Conservation (phyloP, 2,329 filamentous ascomycete species). For the Fusarium secorum region DNA sequence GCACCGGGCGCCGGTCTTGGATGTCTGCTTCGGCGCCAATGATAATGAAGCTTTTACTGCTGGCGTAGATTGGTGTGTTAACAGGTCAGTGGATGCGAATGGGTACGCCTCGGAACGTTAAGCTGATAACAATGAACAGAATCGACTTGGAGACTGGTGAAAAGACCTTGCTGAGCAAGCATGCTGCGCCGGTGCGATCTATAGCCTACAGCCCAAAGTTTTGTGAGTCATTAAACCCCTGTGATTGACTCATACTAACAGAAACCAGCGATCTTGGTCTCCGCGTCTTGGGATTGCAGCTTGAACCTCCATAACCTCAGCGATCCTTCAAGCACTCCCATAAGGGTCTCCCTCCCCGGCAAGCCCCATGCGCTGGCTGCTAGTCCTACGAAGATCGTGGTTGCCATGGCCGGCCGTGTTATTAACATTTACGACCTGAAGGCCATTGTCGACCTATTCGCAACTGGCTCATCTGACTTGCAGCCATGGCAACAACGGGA, state of each 20-base stretch:
- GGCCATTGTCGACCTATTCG: constrained; percentile 65
- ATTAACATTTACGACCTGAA: constrained; percentile 93
- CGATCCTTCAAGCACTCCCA: constrained; percentile 60
- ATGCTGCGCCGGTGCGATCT: constrained; percentile 80
- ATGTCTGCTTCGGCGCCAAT: constrained; percentile 87
- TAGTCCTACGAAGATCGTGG: constrained; percentile 81
- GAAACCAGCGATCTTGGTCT: constrained; percentile 74
- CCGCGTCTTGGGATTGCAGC: constrained; percentile 92
- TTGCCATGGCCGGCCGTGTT: constrained; percentile 94
- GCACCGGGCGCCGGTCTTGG: constrained; percentile 85
- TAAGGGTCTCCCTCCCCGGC: constrained; percentile 75
- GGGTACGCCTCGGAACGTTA: not conserved
- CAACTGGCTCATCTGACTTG: constrained; percentile 56
- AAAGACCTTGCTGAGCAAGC: constrained; percentile 78
- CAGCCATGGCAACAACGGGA: constrained; percentile 93
- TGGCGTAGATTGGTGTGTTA: constrained; percentile 87
- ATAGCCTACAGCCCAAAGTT: constrained; percentile 83
- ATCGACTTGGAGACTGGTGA: constrained; percentile 76
- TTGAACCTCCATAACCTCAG: constrained; percentile 81
- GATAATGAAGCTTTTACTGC: constrained; percentile 86
- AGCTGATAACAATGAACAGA: constrained; percentile 43
- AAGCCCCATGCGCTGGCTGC: constrained; percentile 90
- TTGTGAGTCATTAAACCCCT: constrained; percentile 54
- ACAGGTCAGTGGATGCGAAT: constrained; percentile 59
- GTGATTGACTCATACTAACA: constrained; percentile 22